Base-by-base conservation (phyloP, 352 stramenopile genomes). In the Phytophthora nicotianae region DNA sequence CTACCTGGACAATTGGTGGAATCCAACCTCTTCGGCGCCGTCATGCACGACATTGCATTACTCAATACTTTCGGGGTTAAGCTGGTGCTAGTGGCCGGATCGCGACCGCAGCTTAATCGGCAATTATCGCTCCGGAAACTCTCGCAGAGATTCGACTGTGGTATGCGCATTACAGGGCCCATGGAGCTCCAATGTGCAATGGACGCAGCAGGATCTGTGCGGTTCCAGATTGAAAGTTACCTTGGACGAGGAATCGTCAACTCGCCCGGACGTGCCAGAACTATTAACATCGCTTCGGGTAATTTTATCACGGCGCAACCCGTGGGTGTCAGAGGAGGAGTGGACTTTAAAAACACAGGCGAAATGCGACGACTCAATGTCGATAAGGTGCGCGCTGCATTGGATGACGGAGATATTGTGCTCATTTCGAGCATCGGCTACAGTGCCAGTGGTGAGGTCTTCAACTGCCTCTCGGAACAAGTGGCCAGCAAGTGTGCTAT, bases 221-320 rank as follows among this genome's bases (percentile, higher is more conserved):
- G 89, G 11, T 93, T 97, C 65, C 86, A 94, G 58, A 96, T 97
- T 63, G 89, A 97, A 68, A 93, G 82, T 48, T 89, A 81, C 43
- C 72, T 97, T 7, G 87, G 85, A 2, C 80, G 89, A 26, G 89
- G 89, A 2, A 92, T 97, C 50, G 79, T 91, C 40, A 97, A 97
- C 68, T 82, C 78, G 9, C 85, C 86, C 0, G 86, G 87, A 38
- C 75, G 81, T 19, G 71, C 77, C 1, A 62, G 79, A 5, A 74
- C 80, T 6, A 92, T 97, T 61, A 98, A 97, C 68, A 95, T 99
- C 40, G 86, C 97, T 4, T 97, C 90, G 3, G 97, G 97, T 10
- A 99, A 99, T 69, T 99, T 98, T 74, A 98, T 98, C 75, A 97
- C 92, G 9, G 96, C 96, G 4, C 89, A 96, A 70, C 88, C 83